phyloP scores from a whole-genome alignment of 371 early-diverging fungal genomes.

The Rhizopus delemar region DNA sequence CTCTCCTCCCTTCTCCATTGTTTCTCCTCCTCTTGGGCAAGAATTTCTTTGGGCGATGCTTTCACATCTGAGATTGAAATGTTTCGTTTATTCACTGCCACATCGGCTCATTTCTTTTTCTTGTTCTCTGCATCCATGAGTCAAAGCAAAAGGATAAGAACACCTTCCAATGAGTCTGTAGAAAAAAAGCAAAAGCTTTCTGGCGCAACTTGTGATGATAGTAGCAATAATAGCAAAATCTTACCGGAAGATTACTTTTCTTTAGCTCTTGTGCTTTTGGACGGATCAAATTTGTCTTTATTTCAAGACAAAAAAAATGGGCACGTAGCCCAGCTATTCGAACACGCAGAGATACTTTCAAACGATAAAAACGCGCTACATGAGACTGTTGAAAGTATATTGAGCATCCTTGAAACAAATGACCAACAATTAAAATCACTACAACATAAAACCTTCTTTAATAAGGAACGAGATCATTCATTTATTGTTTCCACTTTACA shows the following conservation, averaged over 20 bases:
- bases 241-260: neutral
- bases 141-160: neutral
- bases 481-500: neutral
- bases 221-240: neutral
- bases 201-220: neutral
- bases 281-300: neutral
- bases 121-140: neutral
- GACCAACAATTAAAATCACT: neutral
- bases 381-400: neutral
- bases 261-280: conserved; percentile 2
- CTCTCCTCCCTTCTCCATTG: neutral
- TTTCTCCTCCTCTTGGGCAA: neutral
- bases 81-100: neutral
- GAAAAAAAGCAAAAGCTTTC: neutral
- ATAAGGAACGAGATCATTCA: conserved; percentile 1
- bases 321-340: neutral
- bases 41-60: too few relatives aligned
- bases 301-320: neutral
- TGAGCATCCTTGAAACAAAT: neutral
- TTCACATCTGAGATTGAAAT: neutral
- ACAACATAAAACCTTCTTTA: neutral
- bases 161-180: neutral
- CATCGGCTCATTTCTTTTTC: neutral
- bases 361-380: neutral
- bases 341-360: neutral